Base-by-base conservation (phyloP, 2,329 filamentous ascomycete species). In the Aspergillus eucalypticola region DNA sequence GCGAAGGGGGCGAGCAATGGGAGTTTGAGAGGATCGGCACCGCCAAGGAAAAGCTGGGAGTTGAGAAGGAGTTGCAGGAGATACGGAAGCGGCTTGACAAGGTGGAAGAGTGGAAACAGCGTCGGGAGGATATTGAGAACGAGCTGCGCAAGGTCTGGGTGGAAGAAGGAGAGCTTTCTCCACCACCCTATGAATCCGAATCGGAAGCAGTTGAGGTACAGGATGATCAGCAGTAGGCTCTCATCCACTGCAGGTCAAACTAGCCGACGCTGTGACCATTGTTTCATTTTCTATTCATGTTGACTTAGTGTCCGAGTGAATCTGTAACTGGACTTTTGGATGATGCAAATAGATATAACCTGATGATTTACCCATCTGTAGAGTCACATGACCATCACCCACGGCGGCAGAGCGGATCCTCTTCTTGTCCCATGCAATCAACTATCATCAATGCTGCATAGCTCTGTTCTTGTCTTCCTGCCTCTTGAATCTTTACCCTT, bases 11-110 rank as follows among this genome's bases (percentile, higher is more conserved):
- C n/a, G 89, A 91, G 57, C 90, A 90, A 70, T 98, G 95, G 92
- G 89, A 94, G 66, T 90, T 96, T 75, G 90, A 97, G 75, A 87
- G 91, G 59, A 98, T 99, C 67, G 95, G 95, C 60, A 97, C 93
- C 0, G 91, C 92, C 72, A 86, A 90, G 60, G 95, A 99, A 81
- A 96, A 97, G 79, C 88, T 93, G 75, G 90, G 91, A 21, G 92
- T 97, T 7, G 93, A 97, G 79, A 91, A 91, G 73, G 95, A 99
- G 75, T 81, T 98, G 15, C 85, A 90, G 53, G 92, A 97, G 66
- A 82, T 99, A 46, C 86, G 89, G 29, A 91, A 94, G 74, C 84
- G 90, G 23, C 80, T 99, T 7, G 84, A 86, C 10, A 88, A 91
- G 76, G 94, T 98, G 0, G 90, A 94, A 56, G 84, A 88, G 68